Conservation (phyloP, 192 early-diverging fungal genomes). For the Backusella parvicylindrica region DNA sequence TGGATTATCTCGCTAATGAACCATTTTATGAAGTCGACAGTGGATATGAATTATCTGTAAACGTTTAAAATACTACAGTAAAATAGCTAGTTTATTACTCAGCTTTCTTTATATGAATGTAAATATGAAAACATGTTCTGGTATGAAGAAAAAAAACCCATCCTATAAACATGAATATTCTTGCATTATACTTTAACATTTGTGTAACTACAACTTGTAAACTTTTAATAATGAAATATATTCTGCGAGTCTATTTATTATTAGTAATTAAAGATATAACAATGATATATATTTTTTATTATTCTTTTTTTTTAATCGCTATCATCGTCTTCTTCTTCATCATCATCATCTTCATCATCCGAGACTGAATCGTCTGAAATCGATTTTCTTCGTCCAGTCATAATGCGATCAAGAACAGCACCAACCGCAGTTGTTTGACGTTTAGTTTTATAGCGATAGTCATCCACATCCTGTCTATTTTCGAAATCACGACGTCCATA, state of each 20-base stretch:
- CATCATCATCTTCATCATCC: constrained; percentile 12
- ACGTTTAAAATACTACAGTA: background rate
- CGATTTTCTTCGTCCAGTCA: background rate
- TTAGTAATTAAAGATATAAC: too few relatives aligned
- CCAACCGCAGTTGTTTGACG: constrained; percentile 11
- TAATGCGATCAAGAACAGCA: background rate
- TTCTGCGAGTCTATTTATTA: too few relatives aligned
- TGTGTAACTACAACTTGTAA: too few relatives aligned
- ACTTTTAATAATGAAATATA: too few relatives aligned
- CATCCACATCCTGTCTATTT: constrained; percentile 17
- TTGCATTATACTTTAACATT: too few relatives aligned
- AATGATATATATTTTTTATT: too few relatives aligned
- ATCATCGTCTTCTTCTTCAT: background rate
- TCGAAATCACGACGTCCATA: constrained; percentile 41
- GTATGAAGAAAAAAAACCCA: too few relatives aligned
- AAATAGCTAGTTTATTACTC: too few relatives aligned
- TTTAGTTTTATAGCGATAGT: background rate
- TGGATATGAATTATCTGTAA: background rate
- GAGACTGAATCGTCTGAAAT: background rate
- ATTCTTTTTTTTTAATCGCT: background rate
- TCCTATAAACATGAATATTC: too few relatives aligned
- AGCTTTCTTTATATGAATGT: too few relatives aligned
- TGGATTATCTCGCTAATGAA: background rate
- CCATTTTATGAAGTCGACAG: constrained; percentile 2
- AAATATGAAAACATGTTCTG: too few relatives aligned